phyloP scores from a whole-genome alignment of 306 rosid genomes.

The Cucurbita pepo region DNA sequence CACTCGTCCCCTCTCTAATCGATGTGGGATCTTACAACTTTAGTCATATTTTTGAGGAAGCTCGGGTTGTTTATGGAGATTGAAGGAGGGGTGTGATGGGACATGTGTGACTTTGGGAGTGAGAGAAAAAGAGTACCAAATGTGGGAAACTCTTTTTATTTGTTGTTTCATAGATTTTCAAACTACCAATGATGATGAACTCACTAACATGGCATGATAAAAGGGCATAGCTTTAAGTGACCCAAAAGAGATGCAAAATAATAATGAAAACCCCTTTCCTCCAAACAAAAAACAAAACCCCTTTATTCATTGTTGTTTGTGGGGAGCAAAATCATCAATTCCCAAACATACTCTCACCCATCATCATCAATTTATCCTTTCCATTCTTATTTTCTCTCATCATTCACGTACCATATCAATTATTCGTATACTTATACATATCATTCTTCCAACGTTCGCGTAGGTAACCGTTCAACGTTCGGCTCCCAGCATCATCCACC shows the following conservation, averaged over 20 bases:
- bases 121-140: background rate
- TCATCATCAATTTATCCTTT: constrained; percentile 39
- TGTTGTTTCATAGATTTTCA: constrained; percentile 18
- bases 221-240: constrained; percentile 46
- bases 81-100: background rate
- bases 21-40: too few species aligned
- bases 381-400: too few species aligned
- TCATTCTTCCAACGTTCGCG: too few species aligned
- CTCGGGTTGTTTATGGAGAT: background rate
- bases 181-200: constrained; percentile 64
- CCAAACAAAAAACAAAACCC: constrained; percentile 11
- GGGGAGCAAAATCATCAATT: constrained; percentile 84
- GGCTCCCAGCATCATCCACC: too few species aligned
- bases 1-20: too few species aligned
- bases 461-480: too few species aligned
- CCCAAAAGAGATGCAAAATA: constrained; percentile 46
- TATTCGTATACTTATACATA: too few species aligned
- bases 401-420: too few species aligned
- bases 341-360: constrained; percentile 38
- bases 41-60: too few species aligned
- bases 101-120: background rate
- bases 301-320: constrained; percentile 44
- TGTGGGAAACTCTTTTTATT: constrained; percentile 10
- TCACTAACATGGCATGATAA: constrained; percentile 74
- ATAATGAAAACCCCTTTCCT: constrained; percentile 29